Base-by-base conservation (phyloP, 768 basidiomycete genomes). In the Mycena pura region DNA sequence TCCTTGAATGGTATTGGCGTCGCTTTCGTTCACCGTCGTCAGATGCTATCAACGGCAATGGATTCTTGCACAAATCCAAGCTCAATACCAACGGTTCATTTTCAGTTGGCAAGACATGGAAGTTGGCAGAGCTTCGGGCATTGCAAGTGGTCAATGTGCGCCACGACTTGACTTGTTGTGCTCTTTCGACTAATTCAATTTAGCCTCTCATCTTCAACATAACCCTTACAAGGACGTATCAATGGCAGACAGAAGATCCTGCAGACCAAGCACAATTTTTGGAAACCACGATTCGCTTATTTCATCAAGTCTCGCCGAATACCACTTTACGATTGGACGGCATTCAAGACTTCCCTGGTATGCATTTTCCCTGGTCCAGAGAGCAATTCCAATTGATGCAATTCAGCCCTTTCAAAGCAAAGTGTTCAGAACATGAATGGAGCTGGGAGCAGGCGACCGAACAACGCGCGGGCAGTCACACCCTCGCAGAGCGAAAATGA, bases 81-180 rank as follows among this genome's bases (percentile, higher is more conserved):
- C 79, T 93, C 65, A 99, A 99, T 72, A 88, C 90, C 40, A 99
- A 98, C 71, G 90, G 92, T 31, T 85, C 93, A 0, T 99, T 96
- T 76, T 97, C 95, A 8, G 93, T 99, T 46, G 97, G 97, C 6
- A 99, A 99, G 80, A 94, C 96, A 2, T 99, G 97, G 97, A 84
- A 80, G 60, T 76, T 99, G 47, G 73, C 86, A 39, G 96, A 98
- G 74, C 81, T 99, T 67, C 85, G 91, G 63, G 86, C 78, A 36
- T 72, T 99, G 43, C 89, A 96, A 65, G 89, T 96, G 45, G 60
- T 84, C 32, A 84, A 82, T 70, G 95, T 96, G 73, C 70, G 88
- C 79, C 2, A 34, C 17, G 25, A 64, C 67, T n/a, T n/a, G n/a
- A n/a, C 39, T 50, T 61, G 40, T 60, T 51, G 19, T 43, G 68